Evolutionary conservation across 257 asterid genomes (phyloP).

Genomic region (Jacaranda mimosifolia): DNA sequence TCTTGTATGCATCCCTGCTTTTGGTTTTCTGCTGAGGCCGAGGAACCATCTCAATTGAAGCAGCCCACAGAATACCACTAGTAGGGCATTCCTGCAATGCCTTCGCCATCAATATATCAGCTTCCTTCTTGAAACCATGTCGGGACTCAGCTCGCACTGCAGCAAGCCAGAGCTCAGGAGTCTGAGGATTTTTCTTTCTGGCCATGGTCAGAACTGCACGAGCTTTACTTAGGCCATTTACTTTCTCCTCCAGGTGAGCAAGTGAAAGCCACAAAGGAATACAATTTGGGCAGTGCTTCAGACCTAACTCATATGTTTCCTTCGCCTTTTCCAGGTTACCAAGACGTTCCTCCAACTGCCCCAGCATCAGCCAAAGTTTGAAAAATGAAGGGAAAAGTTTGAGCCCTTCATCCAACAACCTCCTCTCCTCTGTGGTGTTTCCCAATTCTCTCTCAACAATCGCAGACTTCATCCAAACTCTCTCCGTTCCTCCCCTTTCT

Average conservation of each 20-base stretch:
- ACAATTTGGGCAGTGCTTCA: constrained; percentile 71
- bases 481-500: constrained; percentile 88
- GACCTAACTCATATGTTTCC: constrained; percentile 69
- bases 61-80: constrained; percentile 87
- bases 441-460: constrained; percentile 94
- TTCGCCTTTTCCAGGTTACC: constrained; percentile 69
- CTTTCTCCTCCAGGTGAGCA: constrained; percentile 80
- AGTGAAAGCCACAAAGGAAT: constrained; percentile 89
- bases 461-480: constrained; percentile 99
- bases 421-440: constrained; percentile 75
- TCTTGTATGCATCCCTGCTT: constrained; percentile 73
- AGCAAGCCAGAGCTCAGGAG: constrained; percentile 89
- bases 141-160: constrained; percentile 82
- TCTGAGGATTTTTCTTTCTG: constrained; percentile 81
- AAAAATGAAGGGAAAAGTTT: constrained; percentile 76
- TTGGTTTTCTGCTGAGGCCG: constrained; percentile 76
- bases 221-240: constrained; percentile 74
- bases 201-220: constrained; percentile 89
- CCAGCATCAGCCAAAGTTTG: constrained; percentile 92
- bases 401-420: constrained; percentile 79
- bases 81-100: constrained; percentile 92
- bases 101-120: constrained; percentile 86
- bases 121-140: constrained; percentile 82
- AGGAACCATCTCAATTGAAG: constrained; percentile 78
- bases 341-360: constrained; percentile 88